These are phyloP conservation scores for Phytophthora pluvialis DNA, from an alignment of 352 stramenopile species.

Conservation along the genomic window DNA sequence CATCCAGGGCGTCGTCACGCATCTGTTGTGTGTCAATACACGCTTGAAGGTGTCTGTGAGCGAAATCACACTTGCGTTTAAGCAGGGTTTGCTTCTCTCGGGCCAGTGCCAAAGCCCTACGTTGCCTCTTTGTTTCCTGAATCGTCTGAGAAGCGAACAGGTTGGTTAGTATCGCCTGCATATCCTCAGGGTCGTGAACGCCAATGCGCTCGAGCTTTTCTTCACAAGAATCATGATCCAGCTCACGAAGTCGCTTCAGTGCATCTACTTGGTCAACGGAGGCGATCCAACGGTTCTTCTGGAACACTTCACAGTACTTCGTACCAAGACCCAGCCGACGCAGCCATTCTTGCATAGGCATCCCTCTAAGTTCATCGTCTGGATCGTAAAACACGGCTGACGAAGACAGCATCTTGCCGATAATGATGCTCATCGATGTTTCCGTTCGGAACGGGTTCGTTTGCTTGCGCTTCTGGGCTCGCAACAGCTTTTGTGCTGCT, in stretches of 20 bases:
- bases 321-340: conserved; percentile 58
- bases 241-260: conserved; percentile 35
- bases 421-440: conserved; percentile 37
- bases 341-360: conserved; percentile 63
- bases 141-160: conserved; percentile 55
- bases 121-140: conserved; percentile 38
- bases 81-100: conserved; percentile 24
- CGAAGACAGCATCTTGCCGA: conserved; percentile 36
- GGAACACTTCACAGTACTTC: conserved; percentile 55
- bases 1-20: conserved; percentile 39
- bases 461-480: conserved; percentile 55
- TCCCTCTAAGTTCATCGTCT: conserved; percentile 60
- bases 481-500: conserved; percentile 50
- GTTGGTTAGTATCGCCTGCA: conserved; percentile 62
- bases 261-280: conserved; percentile 1
- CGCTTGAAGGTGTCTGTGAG: conserved; percentile 41
- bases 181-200: conserved; percentile 46
- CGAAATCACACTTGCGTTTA: conserved; percentile 45
- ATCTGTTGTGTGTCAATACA: conserved; percentile 29
- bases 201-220: conserved; percentile 46
- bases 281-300: conserved; percentile 38
- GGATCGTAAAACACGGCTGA: conserved; percentile 56
- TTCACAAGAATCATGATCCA: conserved; percentile 31
- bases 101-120: conserved; percentile 15
- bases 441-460: conserved; percentile 56